These are phyloP conservation scores for Xylaria sp. DNA, from an alignment of 2,329 filamentous ascomycete genomes.

Conservation along the genomic window DNA sequence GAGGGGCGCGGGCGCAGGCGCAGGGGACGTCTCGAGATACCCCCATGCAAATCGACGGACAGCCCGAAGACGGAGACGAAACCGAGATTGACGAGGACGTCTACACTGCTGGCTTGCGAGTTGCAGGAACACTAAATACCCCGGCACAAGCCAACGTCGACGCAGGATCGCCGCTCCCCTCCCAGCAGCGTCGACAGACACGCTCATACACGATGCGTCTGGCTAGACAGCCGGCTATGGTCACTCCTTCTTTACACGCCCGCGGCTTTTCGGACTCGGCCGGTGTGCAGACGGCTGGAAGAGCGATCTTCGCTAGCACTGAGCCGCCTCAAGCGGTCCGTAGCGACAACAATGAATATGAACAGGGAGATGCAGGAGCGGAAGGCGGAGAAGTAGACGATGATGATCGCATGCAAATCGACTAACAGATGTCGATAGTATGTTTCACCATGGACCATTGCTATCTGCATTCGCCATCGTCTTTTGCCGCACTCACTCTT, in stretches of 20 bases:
- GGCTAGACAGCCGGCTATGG: not conserved
- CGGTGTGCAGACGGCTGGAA: not conserved
- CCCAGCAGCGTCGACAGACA: constrained; percentile 22
- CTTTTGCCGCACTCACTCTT: not conserved
- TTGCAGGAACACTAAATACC: not conserved
- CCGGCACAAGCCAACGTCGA: constrained; percentile 16
- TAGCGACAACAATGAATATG: not conserved
- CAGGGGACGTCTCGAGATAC: not conserved
- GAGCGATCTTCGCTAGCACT: constrained; percentile 18
- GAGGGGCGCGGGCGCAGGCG: not conserved
- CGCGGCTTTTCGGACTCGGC: constrained; percentile 29
- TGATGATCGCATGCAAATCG: constrained; percentile 22
- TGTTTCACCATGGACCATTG: not conserved
- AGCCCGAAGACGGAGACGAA: not conserved
- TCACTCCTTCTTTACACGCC: not conserved
- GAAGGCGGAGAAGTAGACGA: not conserved
- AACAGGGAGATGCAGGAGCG: too few species aligned
- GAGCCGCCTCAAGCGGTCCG: not conserved
- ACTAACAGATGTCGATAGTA: constrained; percentile 3
- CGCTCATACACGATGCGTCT: constrained; percentile 26
- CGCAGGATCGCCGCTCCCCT: constrained; percentile 24
- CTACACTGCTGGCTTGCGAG: constrained; percentile 19
- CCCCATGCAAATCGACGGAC: constrained; percentile 12
- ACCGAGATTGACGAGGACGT: not conserved
- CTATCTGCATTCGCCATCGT: not conserved